Conservation (phyloP, 139 green algal species). For the Coccomyxa sp. region DNA sequence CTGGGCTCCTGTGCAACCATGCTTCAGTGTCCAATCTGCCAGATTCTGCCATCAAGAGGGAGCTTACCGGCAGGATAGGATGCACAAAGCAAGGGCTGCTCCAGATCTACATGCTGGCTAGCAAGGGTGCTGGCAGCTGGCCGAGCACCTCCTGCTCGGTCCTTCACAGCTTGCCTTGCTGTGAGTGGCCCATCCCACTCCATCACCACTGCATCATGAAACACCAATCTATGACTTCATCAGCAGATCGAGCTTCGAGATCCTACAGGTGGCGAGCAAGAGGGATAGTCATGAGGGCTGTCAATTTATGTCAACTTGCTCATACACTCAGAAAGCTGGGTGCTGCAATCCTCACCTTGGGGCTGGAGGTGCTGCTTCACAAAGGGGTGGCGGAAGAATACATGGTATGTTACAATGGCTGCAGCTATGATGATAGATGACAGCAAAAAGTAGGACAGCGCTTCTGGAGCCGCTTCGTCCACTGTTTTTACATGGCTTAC, state of each 20-base stretch:
- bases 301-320: no score
- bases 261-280: no score
- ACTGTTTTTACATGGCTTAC: slow-evolving; percentile 3
- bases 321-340: no score
- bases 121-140: background rate
- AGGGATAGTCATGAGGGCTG: no score
- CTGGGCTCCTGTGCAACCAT: no score
- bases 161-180: background rate
- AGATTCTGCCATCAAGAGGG: no score
- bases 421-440: slow-evolving; percentile 22
- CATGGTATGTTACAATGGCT: slow-evolving; percentile 29
- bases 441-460: slow-evolving; percentile 40
- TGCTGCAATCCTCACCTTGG: background rate
- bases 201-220: background rate
- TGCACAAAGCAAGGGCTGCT: background rate
- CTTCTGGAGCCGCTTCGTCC: slow-evolving; percentile 34
- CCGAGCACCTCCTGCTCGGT: background rate
- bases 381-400: slow-evolving; percentile 33
- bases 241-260: no score
- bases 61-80: no score
- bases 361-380: background rate
- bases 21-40: no score
- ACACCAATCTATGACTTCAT: background rate
- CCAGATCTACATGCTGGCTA: background rate
- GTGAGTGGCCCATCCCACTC: background rate